These are phyloP conservation scores for Rubroboletus satanas DNA, from an alignment of 768 basidiomycete species.

Conservation along the genomic window DNA sequence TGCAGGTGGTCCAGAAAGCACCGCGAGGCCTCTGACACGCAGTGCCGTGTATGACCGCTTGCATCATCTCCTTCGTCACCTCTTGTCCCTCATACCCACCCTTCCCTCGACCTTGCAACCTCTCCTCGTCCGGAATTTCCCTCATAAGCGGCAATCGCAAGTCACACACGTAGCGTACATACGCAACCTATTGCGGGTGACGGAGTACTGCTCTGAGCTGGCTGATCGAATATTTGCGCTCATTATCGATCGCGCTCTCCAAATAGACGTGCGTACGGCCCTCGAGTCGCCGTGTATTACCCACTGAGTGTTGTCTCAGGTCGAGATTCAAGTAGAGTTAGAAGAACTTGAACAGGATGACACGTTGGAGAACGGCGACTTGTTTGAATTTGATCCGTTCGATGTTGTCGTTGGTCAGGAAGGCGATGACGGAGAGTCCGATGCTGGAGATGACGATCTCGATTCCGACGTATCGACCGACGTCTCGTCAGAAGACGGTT, in stretches of 20 bases:
- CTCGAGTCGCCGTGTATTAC: not conserved
- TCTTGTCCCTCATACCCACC: conserved; percentile 90
- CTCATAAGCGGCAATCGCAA: conserved; percentile 87
- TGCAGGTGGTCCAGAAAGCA: conserved; percentile 55
- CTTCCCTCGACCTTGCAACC: conserved; percentile 84
- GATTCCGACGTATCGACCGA: conserved; percentile 61
- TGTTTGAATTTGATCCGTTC: conserved; percentile 83
- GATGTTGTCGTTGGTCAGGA: conserved; percentile 82
- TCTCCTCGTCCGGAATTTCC: conserved; percentile 79
- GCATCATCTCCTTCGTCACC: conserved; percentile 79
- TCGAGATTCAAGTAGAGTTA: conserved; percentile 94
- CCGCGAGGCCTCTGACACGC: conserved; percentile 70
- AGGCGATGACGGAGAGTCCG: conserved; percentile 53
- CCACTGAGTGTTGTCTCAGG: conserved; percentile 42
- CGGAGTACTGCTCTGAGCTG: conserved; percentile 85
- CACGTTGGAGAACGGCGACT: conserved; percentile 44
- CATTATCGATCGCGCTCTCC: conserved; percentile 90
- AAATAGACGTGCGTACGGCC: conserved; percentile 77
- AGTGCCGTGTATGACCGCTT: conserved; percentile 81
- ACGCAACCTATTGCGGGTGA: conserved; percentile 78
- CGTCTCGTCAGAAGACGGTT: conserved; percentile 66
- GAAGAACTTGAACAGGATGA: conserved; percentile 83
- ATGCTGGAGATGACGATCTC: conserved; percentile 49
- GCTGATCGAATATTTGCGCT: conserved; percentile 78
- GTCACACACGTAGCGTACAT: conserved; percentile 83